These are phyloP conservation scores for Musa beccarii DNA, from an alignment of 176 grass and related monocot genomes.

Conservation along the genomic window DNA sequence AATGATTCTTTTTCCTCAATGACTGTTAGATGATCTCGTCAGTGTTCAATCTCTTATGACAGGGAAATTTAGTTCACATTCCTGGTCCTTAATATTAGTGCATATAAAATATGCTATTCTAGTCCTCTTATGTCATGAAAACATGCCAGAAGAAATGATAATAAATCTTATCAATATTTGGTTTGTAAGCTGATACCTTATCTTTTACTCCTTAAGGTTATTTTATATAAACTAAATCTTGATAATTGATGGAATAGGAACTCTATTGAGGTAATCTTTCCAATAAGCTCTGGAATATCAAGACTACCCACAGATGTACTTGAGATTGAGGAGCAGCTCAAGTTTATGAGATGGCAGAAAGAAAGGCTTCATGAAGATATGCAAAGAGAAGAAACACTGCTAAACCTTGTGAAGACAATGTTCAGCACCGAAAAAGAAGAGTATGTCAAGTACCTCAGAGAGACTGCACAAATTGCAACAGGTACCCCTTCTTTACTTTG, in stretches of 20 bases:
- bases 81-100: not conserved
- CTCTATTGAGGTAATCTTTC: slow-evolving; percentile 59
- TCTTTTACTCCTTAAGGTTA: not conserved
- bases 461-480: slow-evolving; percentile 22
- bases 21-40: not conserved
- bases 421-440: slow-evolving; percentile 55
- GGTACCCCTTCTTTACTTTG: slow-evolving; percentile 22
- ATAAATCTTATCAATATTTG: not conserved
- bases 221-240: not conserved
- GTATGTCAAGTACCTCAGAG: slow-evolving; percentile 31
- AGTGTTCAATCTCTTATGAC: not conserved
- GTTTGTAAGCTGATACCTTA: not conserved
- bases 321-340: slow-evolving; percentile 65
- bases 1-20: no score
- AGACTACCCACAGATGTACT: slow-evolving; percentile 33
- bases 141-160: not conserved
- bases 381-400: slow-evolving; percentile 65
- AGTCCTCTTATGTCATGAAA: not conserved
- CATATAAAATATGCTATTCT: not conserved
- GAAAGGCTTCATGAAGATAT: slow-evolving; percentile 71
- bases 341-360: slow-evolving; percentile 55
- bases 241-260: slow-evolving; percentile 26
- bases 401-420: slow-evolving; percentile 40
- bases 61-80: not conserved
- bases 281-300: slow-evolving; percentile 30